Evolutionary conservation across 2,329 filamentous ascomycete genomes (phyloP).

Genomic region (Monosporascus sp.): DNA sequence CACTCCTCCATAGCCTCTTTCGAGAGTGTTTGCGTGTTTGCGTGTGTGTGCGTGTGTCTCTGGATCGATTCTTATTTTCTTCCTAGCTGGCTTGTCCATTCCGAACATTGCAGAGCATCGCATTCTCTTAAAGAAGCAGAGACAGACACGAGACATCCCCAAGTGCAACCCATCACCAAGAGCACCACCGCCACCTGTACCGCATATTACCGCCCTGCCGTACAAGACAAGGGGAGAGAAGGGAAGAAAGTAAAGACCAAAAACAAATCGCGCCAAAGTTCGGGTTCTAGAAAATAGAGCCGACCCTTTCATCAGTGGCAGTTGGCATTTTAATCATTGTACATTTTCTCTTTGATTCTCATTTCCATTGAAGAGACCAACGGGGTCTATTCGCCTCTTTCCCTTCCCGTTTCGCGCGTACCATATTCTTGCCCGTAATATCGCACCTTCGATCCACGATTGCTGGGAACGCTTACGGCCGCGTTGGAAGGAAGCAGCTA

Average conservation of each 20-base stretch:
- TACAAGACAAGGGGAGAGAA: not conserved
- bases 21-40: constrained; percentile 21
- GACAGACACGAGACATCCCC: not conserved
- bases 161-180: not conserved
- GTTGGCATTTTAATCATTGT: not conserved
- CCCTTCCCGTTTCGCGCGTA: not conserved
- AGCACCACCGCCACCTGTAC: not conserved
- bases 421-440: not conserved
- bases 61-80: constrained; percentile 20
- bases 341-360: not conserved
- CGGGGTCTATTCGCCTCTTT: not conserved
- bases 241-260: not conserved
- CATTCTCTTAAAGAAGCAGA: not conserved
- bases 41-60: constrained; percentile 11
- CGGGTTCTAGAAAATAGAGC: not conserved
- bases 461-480: not conserved
- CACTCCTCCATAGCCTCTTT: constrained; percentile 25
- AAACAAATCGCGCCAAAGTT: not conserved
- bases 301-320: not conserved
- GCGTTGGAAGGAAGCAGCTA: not conserved
- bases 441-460: not conserved
- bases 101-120: not conserved
- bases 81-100: constrained; percentile 1
- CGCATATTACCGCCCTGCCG: not conserved
- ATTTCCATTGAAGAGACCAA: not conserved